These are phyloP conservation scores for Lactuca saligna DNA, from an alignment of 129 eudicot genomes.

Conservation along the genomic window DNA sequence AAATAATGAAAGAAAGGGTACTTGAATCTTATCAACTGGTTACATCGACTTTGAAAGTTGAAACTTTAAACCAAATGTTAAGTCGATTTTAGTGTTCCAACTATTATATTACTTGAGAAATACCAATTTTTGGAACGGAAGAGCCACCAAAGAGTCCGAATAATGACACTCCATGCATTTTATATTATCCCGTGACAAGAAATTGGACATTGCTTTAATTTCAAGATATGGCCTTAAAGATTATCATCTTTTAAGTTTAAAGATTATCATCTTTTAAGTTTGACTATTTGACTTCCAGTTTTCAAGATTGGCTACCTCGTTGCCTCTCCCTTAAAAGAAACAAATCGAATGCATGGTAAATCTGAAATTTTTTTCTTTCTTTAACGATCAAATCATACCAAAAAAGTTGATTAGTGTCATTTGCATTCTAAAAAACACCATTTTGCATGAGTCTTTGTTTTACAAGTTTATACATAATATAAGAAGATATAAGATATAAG, in stretches of 20 bases:
- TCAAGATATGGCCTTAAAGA: neutral
- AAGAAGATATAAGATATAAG: no score
- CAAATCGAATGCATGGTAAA: neutral
- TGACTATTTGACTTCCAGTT: neutral
- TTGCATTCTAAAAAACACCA: no score
- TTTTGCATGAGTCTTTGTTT: no score
- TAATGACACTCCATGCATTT: neutral
- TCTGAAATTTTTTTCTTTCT: neutral
- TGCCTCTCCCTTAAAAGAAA: neutral
- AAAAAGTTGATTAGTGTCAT: neutral
- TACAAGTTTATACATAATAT: no score
- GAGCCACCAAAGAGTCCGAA: neutral
- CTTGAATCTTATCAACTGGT: no score
- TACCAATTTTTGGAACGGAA: no score
- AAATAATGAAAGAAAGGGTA: no score
- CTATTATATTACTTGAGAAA: no score
- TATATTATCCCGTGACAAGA: neutral
- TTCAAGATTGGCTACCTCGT: neutral
- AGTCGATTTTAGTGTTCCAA: no score
- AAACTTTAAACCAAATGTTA: no score
- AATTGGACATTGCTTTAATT: neutral
- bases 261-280: neutral
- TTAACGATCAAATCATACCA: neutral
- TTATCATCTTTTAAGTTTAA: neutral
- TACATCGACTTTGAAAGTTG: no score